Conservation (phyloP, 2,329 filamentous ascomycete species). For the Phialocephala sp. region DNA sequence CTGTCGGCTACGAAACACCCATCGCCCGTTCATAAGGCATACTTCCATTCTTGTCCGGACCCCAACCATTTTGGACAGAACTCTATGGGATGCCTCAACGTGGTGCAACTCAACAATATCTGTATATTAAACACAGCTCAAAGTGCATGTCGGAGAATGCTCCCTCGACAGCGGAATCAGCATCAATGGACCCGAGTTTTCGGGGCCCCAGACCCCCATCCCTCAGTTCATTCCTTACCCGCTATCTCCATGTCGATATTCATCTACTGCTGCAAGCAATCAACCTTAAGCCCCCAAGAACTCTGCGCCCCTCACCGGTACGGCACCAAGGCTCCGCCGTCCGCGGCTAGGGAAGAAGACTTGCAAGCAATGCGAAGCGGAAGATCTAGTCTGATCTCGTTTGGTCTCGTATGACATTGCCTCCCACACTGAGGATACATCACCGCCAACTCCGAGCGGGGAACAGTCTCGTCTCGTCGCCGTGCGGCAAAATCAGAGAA, state of each 20-base stretch:
- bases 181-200: slow-evolving; percentile 1
- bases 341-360: background rate
- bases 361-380: slow-evolving; percentile 4
- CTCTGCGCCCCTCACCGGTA: background rate
- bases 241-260: slow-evolving; percentile 2
- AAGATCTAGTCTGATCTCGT: background rate
- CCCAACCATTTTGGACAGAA: background rate
- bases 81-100: background rate
- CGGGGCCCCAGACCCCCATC: background rate
- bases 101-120: background rate
- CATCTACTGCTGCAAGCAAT: slow-evolving; percentile 8
- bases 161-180: background rate
- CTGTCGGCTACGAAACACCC: background rate
- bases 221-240: background rate
- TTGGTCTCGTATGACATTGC: slow-evolving; percentile 1
- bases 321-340: background rate
- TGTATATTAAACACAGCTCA: background rate
- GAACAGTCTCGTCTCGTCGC: background rate
- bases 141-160: background rate
- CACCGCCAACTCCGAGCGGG: background rate
- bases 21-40: background rate
- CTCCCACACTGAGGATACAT: background rate
- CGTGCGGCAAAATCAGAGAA: background rate
- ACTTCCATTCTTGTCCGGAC: slow-evolving; percentile 7
- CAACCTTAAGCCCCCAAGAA: background rate